Evolutionary conservation across 2,329 filamentous ascomycete species (phyloP), one percentile per base, ranked within the genome.

Genomic region (Geosmithia putterillii): DNA sequence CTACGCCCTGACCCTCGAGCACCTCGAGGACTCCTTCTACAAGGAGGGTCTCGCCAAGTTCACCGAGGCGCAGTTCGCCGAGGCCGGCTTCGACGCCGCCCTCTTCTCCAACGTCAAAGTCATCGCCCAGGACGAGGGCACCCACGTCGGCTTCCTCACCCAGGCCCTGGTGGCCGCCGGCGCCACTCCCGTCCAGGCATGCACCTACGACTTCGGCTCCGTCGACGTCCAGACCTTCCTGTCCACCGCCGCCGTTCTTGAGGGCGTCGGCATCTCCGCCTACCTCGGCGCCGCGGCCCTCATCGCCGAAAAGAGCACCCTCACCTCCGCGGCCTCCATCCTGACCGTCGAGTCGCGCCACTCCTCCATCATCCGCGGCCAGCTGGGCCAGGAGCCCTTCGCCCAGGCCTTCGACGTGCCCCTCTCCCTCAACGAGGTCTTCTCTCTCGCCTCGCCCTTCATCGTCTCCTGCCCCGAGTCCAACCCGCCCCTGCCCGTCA

Each of bases 21-120:
- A 73, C 44, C 68, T 76, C 23, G 80, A 84, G 60, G 63, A 74
- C 47, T 67, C 65, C 44, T 83, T 83, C 62, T 84, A 84, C 61
- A 61, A 64, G 34, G 55, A 79, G 41, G 79, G 71, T 34, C 64
- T 83, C 4, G 56, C 63, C 45, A 78, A 76, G 51, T 83, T 73
- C 63, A 69, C 66, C 23, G 57, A 68, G 46, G 48, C 54, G 2
- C 65, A 77, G 50, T 81, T 81, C 53, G 51, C 60, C 22, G 60
- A 56, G 25, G 74, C 73, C 39, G 74, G 74, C 14, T 71, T 67
- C 53, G 57, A 68, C 42, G 51, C 62, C 0, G 59, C 61, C 3
- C 74, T 78, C 55, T 81, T 79, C 62, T 60, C 63, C 42, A 76
- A 80, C 61, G 52, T 83, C 43, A 59, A 70, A 55, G 66, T 65